These are phyloP conservation scores for Lepidium africanum DNA, from an alignment of 345 rosid species.

Conservation along the genomic window DNA sequence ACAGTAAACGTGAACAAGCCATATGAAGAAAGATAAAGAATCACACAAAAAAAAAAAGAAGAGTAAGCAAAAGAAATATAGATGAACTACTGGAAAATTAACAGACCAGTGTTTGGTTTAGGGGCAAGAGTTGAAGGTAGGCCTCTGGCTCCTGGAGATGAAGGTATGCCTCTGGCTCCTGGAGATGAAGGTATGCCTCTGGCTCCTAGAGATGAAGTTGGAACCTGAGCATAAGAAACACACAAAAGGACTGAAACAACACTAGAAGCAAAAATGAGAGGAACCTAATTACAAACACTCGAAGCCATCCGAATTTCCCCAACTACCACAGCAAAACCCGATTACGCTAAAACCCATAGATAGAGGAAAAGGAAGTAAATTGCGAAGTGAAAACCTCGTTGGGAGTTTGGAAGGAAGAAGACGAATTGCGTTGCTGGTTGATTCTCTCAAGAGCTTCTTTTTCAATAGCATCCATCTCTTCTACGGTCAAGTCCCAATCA, in stretches of 20 bases:
- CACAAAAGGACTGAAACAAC: not conserved
- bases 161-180: no score
- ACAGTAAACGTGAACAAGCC: not conserved
- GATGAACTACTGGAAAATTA: not conserved
- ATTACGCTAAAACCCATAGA: not conserved
- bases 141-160: conserved; percentile 13
- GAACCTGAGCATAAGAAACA: conserved; percentile 32
- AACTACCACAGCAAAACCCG: not conserved
- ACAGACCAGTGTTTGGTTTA: conserved; percentile 40
- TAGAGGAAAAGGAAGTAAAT: not conserved
- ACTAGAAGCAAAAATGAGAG: not conserved
- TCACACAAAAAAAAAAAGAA: not conserved
- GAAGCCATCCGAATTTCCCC: not conserved
- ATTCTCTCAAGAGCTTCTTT: conserved; percentile 58
- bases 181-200: conserved; percentile 25
- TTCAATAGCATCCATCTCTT: conserved; percentile 73
- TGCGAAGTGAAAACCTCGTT: conserved; percentile 22
- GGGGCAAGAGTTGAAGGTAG: conserved; percentile 28
- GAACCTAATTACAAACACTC: not conserved
- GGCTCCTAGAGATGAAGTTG: conserved; percentile 22
- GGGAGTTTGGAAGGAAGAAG: conserved; percentile 11
- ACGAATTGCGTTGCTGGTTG: conserved; percentile 35
- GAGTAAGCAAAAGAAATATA: not conserved
- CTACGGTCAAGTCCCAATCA: conserved; percentile 66
- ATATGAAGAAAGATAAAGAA: not conserved